phyloP scores from a whole-genome alignment of 495 filamentous ascomycete genomes.

The Clavariopsis aquatica region DNA sequence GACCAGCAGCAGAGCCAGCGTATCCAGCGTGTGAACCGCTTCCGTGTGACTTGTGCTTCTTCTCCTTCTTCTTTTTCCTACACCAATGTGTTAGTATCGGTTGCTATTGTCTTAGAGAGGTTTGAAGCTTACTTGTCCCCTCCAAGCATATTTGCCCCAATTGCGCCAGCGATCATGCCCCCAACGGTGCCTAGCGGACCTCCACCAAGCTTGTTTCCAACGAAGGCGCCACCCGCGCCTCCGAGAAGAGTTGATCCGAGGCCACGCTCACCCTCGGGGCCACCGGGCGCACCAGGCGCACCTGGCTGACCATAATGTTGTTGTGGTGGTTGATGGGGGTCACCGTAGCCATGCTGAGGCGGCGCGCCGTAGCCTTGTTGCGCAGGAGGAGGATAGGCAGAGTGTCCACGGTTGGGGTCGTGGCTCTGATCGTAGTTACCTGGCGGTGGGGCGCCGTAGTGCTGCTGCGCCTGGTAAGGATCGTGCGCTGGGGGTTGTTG shows the following conservation, averaged over 20 bases:
- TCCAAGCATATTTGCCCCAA: slow-evolving; percentile 57
- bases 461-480: slow-evolving; percentile 28
- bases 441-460: slow-evolving; percentile 25
- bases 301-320: slow-evolving; percentile 30
- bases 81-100: not conserved
- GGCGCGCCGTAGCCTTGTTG: slow-evolving; percentile 37
- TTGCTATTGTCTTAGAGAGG: no score
- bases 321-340: slow-evolving; percentile 22
- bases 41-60: slow-evolving; percentile 38
- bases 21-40: slow-evolving; percentile 26
- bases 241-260: slow-evolving; percentile 58
- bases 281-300: slow-evolving; percentile 35
- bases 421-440: slow-evolving; percentile 32
- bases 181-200: slow-evolving; percentile 53
- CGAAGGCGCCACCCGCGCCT: slow-evolving; percentile 54
- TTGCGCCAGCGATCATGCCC: slow-evolving; percentile 56
- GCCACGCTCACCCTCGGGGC: slow-evolving; percentile 52
- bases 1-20: slow-evolving; percentile 34
- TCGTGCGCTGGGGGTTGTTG: slow-evolving; percentile 17
- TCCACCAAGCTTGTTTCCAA: slow-evolving; percentile 54
- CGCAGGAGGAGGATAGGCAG: slow-evolving; percentile 37
- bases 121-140: slow-evolving; percentile 45
- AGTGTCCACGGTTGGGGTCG: slow-evolving; percentile 34
- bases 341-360: slow-evolving; percentile 30
- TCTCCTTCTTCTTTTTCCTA: slow-evolving; percentile 39